Evolutionary conservation across 495 filamentous ascomycete species (phyloP).

Genomic region (Staphylotrichum longicolle): DNA sequence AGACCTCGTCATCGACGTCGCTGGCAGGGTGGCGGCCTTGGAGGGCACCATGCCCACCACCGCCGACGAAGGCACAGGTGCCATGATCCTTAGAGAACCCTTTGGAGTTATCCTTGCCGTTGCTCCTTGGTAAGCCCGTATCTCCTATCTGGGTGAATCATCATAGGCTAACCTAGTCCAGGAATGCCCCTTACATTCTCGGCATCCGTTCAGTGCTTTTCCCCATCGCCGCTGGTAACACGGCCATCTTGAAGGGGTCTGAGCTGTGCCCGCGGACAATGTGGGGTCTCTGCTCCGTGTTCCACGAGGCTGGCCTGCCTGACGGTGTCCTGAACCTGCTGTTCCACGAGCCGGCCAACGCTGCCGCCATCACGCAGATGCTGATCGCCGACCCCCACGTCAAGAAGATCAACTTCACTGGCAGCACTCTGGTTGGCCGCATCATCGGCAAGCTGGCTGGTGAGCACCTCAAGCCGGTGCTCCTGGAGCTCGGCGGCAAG

Average conservation of each 20-base stretch:
- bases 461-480: slow-evolving; percentile 63
- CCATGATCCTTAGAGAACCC: slow-evolving; percentile 75
- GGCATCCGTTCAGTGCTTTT: slow-evolving; percentile 64
- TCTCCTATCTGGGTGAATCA: background rate
- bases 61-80: slow-evolving; percentile 53
- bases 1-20: slow-evolving; percentile 66
- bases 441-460: slow-evolving; percentile 59
- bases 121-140: slow-evolving; percentile 68
- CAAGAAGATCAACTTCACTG: slow-evolving; percentile 69
- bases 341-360: slow-evolving; percentile 50
- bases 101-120: slow-evolving; percentile 79
- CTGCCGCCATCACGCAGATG: slow-evolving; percentile 53
- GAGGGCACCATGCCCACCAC: slow-evolving; percentile 61
- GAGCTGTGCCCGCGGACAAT: slow-evolving; percentile 75
- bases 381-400: slow-evolving; percentile 56
- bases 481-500: slow-evolving; percentile 70
- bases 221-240: slow-evolving; percentile 77
- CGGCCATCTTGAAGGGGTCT: slow-evolving; percentile 57
- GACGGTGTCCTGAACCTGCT: slow-evolving; percentile 60
- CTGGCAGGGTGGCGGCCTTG: slow-evolving; percentile 60
- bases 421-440: slow-evolving; percentile 56
- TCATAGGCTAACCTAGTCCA: slow-evolving; percentile 33
- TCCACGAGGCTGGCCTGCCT: slow-evolving; percentile 71
- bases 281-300: slow-evolving; percentile 65
- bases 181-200: slow-evolving; percentile 75